A percentile compares a stretch with the other conserved stretches of the same genome.
Conservation (phyloP, 75 land plant genomes). For the Azolla pinnata region DNA sequence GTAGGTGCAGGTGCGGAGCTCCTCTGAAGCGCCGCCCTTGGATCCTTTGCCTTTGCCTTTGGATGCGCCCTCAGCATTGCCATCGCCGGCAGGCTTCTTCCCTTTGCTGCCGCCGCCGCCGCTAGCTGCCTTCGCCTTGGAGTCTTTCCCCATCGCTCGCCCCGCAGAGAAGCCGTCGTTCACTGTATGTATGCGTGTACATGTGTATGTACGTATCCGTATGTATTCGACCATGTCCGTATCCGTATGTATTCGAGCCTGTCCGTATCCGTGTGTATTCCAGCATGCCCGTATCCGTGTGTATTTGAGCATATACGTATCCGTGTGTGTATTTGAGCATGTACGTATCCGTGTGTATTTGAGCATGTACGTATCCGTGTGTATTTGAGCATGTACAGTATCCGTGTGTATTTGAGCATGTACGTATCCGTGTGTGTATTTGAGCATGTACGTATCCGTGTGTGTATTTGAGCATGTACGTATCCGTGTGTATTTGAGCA, state of each 20-base stretch:
- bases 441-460: no score
- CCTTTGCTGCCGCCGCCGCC: conserved; percentile 57
- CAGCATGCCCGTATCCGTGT: neutral
- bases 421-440: no score
- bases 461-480: no score
- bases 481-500: no score
- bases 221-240: neutral
- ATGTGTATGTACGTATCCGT: neutral
- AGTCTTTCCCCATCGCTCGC: conserved; percentile 50
- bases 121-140: conserved; percentile 41
- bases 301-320: neutral
- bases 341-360: no score
- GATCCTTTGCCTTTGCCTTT: conserved; percentile 82
- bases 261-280: neutral
- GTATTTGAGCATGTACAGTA: no score
- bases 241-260: neutral
- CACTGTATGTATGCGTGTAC: no score
- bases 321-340: no score
- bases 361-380: no score
- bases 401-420: no score
- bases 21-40: conserved; percentile 41
- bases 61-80: conserved; percentile 33
- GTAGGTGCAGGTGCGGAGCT: conserved; percentile 92
- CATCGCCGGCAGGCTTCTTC: conserved; percentile 46
- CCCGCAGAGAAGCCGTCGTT: no score